These are phyloP conservation scores for Microcyclospora pomicola DNA, from an alignment of 2,329 filamentous ascomycete genomes.

Conservation along the genomic window DNA sequence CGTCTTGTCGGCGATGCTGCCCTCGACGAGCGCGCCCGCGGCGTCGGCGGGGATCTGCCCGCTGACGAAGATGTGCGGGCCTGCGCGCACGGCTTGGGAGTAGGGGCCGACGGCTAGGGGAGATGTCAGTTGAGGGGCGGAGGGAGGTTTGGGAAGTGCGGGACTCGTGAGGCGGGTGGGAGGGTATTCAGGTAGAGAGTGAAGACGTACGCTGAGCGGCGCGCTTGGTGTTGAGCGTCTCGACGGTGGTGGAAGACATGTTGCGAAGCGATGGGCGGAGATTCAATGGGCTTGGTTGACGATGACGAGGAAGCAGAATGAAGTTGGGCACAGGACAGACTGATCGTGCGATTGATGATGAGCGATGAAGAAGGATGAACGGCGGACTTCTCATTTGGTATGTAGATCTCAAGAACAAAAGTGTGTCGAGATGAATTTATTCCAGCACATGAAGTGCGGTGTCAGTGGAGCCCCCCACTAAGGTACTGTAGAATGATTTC, in stretches of 20 bases:
- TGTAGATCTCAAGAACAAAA: too few species aligned
- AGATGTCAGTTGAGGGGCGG: not conserved
- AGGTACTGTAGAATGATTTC: too few species aligned
- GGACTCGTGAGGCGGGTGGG: not conserved
- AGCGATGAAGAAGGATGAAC: too few species aligned
- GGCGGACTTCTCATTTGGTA: too few species aligned
- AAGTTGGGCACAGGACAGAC: too few species aligned
- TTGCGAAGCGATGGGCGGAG: too few species aligned
- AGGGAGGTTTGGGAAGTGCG: not conserved
- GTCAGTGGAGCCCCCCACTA: too few species aligned
- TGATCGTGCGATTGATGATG: too few species aligned
- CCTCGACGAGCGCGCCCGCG: constrained; percentile 45
- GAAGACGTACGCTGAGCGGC: constrained; percentile 4
- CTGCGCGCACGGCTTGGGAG: constrained; percentile 51
- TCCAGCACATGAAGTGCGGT: not conserved
- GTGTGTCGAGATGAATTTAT: not conserved
- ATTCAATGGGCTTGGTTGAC: too few species aligned
- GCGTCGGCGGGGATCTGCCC: constrained; percentile 64
- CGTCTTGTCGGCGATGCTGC: constrained; percentile 55
- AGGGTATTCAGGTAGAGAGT: not conserved
- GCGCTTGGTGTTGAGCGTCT: constrained; percentile 8
- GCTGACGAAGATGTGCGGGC: constrained; percentile 54
- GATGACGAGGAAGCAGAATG: too few species aligned
- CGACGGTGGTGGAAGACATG: not conserved
- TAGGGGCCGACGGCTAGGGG: constrained; percentile 10